Percentiles rank a stretch among this genome's conserved stretches.
These are phyloP conservation scores for Cladosporium sp. DNA, from an alignment of 2,329 filamentous ascomycete genomes.

Conservation along the genomic window DNA sequence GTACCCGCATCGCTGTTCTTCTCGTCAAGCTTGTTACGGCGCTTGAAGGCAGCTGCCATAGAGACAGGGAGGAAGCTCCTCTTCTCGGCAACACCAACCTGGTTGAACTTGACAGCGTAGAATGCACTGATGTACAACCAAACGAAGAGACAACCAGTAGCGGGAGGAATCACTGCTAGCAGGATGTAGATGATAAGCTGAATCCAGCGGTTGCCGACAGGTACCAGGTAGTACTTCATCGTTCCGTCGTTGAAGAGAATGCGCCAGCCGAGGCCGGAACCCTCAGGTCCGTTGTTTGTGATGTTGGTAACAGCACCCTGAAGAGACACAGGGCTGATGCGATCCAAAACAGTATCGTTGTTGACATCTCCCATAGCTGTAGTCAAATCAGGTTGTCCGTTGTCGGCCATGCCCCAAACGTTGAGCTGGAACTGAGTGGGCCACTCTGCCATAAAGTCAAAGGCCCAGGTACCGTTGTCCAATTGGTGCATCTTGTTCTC, in stretches of 20 bases:
- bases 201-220: constrained; percentile 49
- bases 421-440: constrained; percentile 60
- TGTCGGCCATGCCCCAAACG: constrained; percentile 62
- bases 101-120: constrained; percentile 61
- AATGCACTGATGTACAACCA: constrained; percentile 59
- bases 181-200: constrained; percentile 55
- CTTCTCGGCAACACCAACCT: constrained; percentile 51
- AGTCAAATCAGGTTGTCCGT: constrained; percentile 58
- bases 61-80: constrained; percentile 30
- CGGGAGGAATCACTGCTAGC: constrained; percentile 50
- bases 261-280: constrained; percentile 53
- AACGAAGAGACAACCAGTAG: constrained; percentile 47
- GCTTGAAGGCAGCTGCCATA: constrained; percentile 17
- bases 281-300: constrained; percentile 48
- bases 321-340: constrained; percentile 57
- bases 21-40: constrained; percentile 19
- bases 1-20: constrained; percentile 17
- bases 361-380: constrained; percentile 60
- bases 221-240: constrained; percentile 49
- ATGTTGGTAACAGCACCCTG: constrained; percentile 56
- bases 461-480: constrained; percentile 51
- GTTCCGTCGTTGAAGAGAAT: constrained; percentile 54
- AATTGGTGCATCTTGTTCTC: constrained; percentile 50
- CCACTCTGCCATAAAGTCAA: constrained; percentile 61
- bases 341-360: constrained; percentile 57